These are phyloP conservation scores for Quercus mongolica DNA, from an alignment of 306 rosid species.

Conservation along the genomic window DNA sequence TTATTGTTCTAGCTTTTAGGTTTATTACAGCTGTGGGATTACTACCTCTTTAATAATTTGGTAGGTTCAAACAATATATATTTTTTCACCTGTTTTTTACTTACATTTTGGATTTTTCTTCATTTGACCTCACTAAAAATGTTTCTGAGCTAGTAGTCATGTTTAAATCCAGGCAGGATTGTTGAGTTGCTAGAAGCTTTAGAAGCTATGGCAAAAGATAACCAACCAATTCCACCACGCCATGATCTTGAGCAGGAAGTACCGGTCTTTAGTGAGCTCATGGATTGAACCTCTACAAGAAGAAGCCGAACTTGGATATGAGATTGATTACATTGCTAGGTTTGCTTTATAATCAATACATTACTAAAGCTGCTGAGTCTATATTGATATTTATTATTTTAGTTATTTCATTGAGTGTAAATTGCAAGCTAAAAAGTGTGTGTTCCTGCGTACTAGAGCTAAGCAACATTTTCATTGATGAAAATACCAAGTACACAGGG, in stretches of 20 bases:
- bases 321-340: constrained; percentile 96
- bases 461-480: too few species aligned
- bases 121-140: background rate
- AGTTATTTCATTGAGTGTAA: background rate
- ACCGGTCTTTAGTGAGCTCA: constrained; percentile 89
- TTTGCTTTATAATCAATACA: constrained; percentile 14
- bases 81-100: background rate
- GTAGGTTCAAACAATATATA: background rate
- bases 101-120: background rate
- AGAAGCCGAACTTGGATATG: constrained; percentile 96
- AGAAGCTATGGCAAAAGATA: constrained; percentile 78
- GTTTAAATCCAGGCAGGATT: constrained; percentile 70
- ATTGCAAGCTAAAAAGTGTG: background rate
- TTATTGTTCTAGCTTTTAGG: background rate
- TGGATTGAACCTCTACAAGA: constrained; percentile 99
- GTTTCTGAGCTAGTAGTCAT: constrained; percentile 21
- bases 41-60: background rate
- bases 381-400: background rate
- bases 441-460: background rate
- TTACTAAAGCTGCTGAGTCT: constrained; percentile 12
- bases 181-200: constrained; percentile 84
- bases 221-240: constrained; percentile 80
- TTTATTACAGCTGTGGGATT: background rate
- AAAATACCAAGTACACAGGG: too few species aligned
- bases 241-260: constrained; percentile 93